Evolutionary conservation across 2,329 filamentous ascomycete genomes (phyloP).

Genomic region (Penicillium crustosum): DNA sequence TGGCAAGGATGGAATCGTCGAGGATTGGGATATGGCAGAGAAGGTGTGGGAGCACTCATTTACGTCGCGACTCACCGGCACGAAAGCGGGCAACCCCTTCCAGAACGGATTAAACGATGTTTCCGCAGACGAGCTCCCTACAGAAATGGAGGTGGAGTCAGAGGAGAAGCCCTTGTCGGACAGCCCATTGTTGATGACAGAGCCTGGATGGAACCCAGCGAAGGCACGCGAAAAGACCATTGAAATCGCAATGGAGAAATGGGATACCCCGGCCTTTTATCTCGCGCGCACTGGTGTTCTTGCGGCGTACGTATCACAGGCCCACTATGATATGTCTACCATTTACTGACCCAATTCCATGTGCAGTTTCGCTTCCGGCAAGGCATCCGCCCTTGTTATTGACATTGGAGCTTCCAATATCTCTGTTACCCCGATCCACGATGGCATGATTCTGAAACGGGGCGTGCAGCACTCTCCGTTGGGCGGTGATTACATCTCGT

Average conservation of each 20-base stretch:
- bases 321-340: neutral
- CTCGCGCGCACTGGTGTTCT: constrained; percentile 85
- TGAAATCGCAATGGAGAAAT: constrained; percentile 95
- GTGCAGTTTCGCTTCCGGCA: constrained; percentile 76
- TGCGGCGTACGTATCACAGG: constrained; percentile 60
- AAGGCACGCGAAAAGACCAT: constrained; percentile 92
- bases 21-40: constrained; percentile 92
- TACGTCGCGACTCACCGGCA: constrained; percentile 79
- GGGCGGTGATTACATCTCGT: constrained; percentile 85
- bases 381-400: constrained; percentile 87
- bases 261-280: constrained; percentile 94
- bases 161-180: constrained; percentile 80
- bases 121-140: constrained; percentile 56
- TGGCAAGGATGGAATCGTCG: constrained; percentile 81
- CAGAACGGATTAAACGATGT: constrained; percentile 79
- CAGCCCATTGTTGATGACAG: constrained; percentile 88
- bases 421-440: constrained; percentile 86
- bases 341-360: constrained; percentile 7
- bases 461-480: constrained; percentile 81
- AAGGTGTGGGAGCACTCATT: constrained; percentile 92
- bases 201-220: constrained; percentile 85
- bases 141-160: constrained; percentile 60
- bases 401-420: constrained; percentile 88
- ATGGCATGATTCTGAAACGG: constrained; percentile 91
- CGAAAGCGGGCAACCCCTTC: constrained; percentile 65